phyloP scores from a whole-genome alignment of 1,284 basidiomycete genomes.

The Irpex lacteus region DNA sequence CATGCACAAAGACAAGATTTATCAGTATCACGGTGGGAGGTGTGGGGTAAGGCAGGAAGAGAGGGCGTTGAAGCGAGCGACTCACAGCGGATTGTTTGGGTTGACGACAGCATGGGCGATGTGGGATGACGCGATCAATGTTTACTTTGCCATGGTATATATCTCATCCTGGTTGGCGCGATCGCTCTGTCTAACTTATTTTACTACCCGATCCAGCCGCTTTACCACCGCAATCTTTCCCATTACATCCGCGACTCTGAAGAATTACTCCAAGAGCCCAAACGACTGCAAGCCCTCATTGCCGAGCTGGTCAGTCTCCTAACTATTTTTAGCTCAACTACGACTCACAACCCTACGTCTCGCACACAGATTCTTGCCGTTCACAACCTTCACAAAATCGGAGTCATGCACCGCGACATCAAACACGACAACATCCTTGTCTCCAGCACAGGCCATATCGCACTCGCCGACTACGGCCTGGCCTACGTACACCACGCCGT shows the following conservation, averaged over 20 bases:
- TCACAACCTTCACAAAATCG: constrained; percentile 57
- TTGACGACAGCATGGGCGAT: background rate
- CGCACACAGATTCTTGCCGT: constrained; percentile 34
- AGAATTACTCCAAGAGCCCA: background rate
- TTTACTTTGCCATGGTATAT: constrained; percentile 18
- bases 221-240: background rate
- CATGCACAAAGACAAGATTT: background rate
- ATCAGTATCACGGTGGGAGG: background rate
- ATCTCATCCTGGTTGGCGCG: no score
- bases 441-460: constrained; percentile 11
- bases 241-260: background rate
- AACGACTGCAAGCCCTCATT: background rate
- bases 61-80: background rate
- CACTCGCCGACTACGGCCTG: constrained; percentile 15
- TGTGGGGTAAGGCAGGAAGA: background rate
- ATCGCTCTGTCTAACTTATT: no score
- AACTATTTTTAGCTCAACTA: background rate
- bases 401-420: constrained; percentile 26
- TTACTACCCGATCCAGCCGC: background rate
- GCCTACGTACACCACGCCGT: background rate
- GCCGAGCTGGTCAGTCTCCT: constrained; percentile 8
- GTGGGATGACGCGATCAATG: constrained; percentile 7
- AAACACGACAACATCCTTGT: constrained; percentile 21
- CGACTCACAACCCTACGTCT: background rate
- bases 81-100: background rate